phyloP scores from a whole-genome alignment of 495 filamentous ascomycete species.

The Polyplosphaeria fusca region DNA sequence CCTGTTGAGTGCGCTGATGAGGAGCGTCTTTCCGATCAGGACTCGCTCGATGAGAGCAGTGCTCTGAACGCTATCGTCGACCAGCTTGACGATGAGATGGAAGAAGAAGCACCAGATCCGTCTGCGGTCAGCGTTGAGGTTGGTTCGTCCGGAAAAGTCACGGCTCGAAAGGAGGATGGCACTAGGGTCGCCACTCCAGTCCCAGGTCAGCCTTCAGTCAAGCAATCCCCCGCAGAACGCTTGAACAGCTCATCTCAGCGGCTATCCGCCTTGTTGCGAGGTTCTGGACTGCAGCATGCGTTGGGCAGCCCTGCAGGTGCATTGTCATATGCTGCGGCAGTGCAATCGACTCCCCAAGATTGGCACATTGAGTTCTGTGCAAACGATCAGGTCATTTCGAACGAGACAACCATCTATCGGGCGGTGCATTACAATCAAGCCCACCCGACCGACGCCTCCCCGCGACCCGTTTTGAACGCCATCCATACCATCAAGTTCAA shows the following conservation, averaged over 20 bases:
- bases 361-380: slow-evolving; percentile 98
- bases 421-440: slow-evolving; percentile 76
- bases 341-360: slow-evolving; percentile 76
- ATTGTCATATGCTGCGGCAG: slow-evolving; percentile 78
- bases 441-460: slow-evolving; percentile 61
- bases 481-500: slow-evolving; percentile 90
- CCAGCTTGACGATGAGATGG: slow-evolving; percentile 85
- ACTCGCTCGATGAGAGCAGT: slow-evolving; percentile 66
- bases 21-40: slow-evolving; percentile 73
- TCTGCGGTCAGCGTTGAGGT: slow-evolving; percentile 92
- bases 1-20: slow-evolving; percentile 94
- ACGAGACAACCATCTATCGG: slow-evolving; percentile 94
- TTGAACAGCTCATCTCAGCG: slow-evolving; percentile 36
- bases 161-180: slow-evolving; percentile 94
- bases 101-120: slow-evolving; percentile 72
- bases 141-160: slow-evolving; percentile 84
- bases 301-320: slow-evolving; percentile 47
- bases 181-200: slow-evolving; percentile 85
- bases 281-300: slow-evolving; percentile 34
- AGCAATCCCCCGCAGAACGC: slow-evolving; percentile 38
- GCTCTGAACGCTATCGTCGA: slow-evolving; percentile 83
- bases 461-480: slow-evolving; percentile 80
- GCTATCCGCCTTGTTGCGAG: slow-evolving; percentile 49
- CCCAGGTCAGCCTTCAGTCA: slow-evolving; percentile 51
- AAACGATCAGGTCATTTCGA: slow-evolving; percentile 74